Evolutionary conservation across 192 early-diverging fungal species (phyloP).

Genomic region (Linnemannia hyalina): DNA sequence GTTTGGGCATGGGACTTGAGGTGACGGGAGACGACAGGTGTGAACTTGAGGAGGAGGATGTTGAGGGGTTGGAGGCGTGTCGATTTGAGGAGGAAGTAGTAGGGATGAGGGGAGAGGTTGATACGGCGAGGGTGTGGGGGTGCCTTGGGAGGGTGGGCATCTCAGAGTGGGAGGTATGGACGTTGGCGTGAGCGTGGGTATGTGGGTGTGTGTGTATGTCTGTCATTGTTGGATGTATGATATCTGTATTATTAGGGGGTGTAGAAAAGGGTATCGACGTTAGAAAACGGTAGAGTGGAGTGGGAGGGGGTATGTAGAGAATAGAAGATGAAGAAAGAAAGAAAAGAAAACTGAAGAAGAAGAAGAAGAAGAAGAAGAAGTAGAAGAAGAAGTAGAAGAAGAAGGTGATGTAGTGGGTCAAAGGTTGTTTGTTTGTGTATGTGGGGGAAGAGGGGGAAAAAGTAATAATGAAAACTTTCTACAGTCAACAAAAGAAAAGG

Average conservation of each 20-base stretch:
- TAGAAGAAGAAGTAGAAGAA: background rate
- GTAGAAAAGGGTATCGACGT: background rate
- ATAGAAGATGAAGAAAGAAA: background rate
- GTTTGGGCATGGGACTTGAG: slow-evolving; percentile 49
- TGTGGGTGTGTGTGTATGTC: slow-evolving; percentile 2
- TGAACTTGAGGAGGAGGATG: background rate
- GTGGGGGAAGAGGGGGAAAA: background rate
- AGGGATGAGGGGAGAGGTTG: background rate
- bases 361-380: background rate
- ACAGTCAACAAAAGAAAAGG: background rate
- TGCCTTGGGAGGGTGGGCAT: background rate
- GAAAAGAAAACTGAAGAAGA: background rate
- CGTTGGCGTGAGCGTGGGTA: slow-evolving; percentile 7
- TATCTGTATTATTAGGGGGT: background rate
- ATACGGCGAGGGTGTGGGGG: slow-evolving; percentile 3
- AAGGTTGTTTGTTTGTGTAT: background rate
- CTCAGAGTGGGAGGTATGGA: slow-evolving; percentile 4
- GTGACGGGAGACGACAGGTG: background rate
- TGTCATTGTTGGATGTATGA: background rate
- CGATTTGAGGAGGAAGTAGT: background rate
- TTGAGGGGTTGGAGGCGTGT: background rate
- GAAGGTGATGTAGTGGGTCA: background rate
- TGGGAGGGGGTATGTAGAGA: background rate
- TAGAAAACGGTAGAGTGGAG: background rate
- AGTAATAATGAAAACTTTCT: background rate